Evolutionary conservation across 208 protist species (phyloP), one percentile per base, ranked within the genome.

Genomic region (Trypanosoma vivax): DNA sequence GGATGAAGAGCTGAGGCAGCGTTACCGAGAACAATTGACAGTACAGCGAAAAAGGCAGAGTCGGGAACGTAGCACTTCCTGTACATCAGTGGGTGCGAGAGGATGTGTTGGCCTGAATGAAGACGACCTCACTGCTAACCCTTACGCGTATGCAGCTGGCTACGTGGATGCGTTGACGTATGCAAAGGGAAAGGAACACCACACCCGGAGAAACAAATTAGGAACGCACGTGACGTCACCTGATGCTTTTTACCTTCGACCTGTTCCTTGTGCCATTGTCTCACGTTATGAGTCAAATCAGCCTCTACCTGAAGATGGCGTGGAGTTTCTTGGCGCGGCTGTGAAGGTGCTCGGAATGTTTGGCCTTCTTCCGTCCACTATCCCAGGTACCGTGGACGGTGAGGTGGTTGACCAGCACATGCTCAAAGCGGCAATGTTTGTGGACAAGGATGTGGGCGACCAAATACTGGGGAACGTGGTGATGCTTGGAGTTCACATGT

Each of bases 331-430:
- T 14, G 66, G 53, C 23, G 71, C 50, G 0, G 73, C 79, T 33
- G 71, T 90, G 46, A 86, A 81, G 38, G 64, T 90, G 27, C 71
- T 90, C 62, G 82, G 82, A n/a, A 87, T 86, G 78, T 90, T 90
- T 42, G 82, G 82, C 33, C 55, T 84, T 30, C 70, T 86, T 45
- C 77, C 82, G 0, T 38, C 61, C n/a, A 86, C 77, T 4, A 48
- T 89, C 7, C 58, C 42, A 2, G 10, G 30, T 14, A 34, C 9
- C 29, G 29, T 69, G 9, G 63, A 73, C 40, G 64, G 57, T 7
- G 50, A 48, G 45, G 54, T 18, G 23, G 29, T 78, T 6, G 64
- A 78, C 46, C 71, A 79, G 47, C 81, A 89, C 60, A 59, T 89
- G 30, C 50, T 89, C 40, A 89, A 89, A 52, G 77, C 74, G 21